Evolutionary conservation across 768 basidiomycete species (phyloP), one percentile per base, ranked within the genome.

Genomic region (Coprinellus micaceus): DNA sequence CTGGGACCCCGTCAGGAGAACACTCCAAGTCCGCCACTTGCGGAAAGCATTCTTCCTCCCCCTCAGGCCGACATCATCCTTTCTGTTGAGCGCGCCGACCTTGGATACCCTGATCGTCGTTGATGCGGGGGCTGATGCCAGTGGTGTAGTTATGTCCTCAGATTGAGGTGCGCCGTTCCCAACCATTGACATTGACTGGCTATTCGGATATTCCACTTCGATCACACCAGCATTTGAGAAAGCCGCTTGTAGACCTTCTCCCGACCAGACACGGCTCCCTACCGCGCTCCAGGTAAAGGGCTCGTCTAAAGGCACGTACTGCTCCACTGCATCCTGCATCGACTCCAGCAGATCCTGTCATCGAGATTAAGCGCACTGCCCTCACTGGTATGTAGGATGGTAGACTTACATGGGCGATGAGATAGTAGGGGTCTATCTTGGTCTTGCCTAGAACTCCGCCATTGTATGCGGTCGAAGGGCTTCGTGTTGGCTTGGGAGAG

Each of bases 361-460:
- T 24, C 43, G 37, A 56, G 54, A 57, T 51, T 43, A 47, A n/a
- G 56, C 36, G 51, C 5, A 24, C 39, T 29, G 24, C 33, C 30
- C 30, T 19, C 28, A 17, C 48, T 51, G 2, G 28, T 46, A 44
- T 30, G n/a, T 40, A 21, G 29, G 17, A 24, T 10, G 6, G 33
- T 37, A 50, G 15, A 44, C 81, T 68, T 66, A 89, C 92, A 68
- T 86, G 83, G 36, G 82, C 82, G 63, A 98, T 97, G 56, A 96
- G 81, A 70, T 88, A 89, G 71, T 98, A 98, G 1, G 93, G 89
- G 66, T 98, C 96, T 33, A 96, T 80, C 72, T 89, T 92, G 54
- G 77, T 76, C 65, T 81, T 85, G 6, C 28, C 29, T 9, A 57
- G 33, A 57, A 79, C 80, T 25, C 84, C 70, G 48, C 64, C 21